Conservation (phyloP, 192 early-diverging fungal species). For the Backusella australiensis region DNA sequence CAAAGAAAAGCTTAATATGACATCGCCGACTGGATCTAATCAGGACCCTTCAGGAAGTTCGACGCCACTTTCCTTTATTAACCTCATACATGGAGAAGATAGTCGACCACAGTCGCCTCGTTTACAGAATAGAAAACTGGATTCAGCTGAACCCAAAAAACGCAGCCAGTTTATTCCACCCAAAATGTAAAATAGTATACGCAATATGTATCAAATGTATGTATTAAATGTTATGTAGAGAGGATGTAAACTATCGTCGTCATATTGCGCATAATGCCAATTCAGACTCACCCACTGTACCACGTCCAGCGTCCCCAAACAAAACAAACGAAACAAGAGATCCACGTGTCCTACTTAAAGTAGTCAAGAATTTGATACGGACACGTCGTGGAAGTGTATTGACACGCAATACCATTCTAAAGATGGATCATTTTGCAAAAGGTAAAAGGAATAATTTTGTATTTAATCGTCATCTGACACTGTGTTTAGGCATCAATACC, state of each 20-base stretch:
- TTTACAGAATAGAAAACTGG: not conserved
- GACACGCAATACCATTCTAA: slow-evolving; percentile 50
- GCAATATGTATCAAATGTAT: too few relatives aligned
- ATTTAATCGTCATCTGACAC: not conserved
- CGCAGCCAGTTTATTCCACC: slow-evolving; percentile 6
- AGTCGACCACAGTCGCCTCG: not conserved
- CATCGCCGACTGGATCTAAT: not conserved
- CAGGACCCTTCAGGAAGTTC: not conserved
- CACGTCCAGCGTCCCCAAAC: not conserved
- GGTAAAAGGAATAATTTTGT: slow-evolving; percentile 16
- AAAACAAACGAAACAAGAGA: not conserved
- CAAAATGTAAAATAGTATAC: not conserved
- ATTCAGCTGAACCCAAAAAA: not conserved
- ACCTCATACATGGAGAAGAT: not conserved
- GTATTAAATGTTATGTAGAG: not conserved
- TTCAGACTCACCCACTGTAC: not conserved
- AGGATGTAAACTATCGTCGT: not conserved
- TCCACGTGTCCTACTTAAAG: slow-evolving; percentile 37
- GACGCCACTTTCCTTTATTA: not conserved
- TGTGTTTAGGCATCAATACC: slow-evolving; percentile 29
- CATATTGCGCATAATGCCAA: not conserved
- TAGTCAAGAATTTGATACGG: slow-evolving; percentile 45
- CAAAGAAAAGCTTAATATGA: not conserved
- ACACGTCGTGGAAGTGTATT: slow-evolving; percentile 53
- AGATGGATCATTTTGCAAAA: slow-evolving; percentile 54